Evolutionary conservation across 768 basidiomycete species (phyloP), one percentile per base, ranked within the genome.

Genomic region (Leccinum pellstonianum): DNA sequence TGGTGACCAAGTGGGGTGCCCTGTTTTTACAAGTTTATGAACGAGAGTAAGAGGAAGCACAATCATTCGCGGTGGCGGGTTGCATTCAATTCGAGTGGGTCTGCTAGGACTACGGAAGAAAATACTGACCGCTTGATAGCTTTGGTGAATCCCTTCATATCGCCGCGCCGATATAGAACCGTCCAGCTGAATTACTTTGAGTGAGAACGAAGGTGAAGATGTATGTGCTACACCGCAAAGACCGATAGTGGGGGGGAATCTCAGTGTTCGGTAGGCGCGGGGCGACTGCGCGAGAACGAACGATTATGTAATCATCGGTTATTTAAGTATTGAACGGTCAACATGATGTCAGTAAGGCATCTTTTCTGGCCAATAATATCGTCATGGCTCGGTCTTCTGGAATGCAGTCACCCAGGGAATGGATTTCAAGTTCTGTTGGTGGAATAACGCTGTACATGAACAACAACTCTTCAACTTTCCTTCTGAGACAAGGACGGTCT

Each of bases 1-100:
- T 83, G 59, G 90, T 92, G 72, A 99, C 79, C 69, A 92, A 77
- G 76, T 95, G 93, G 69, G 97, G 97, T 56, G 95, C 95, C 69
- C 95, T 93, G 61, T 25, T 4, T 23, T 7, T 21, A 33, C 62
- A 15, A 70, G 59, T 49, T 33, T 49, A 29, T 60, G 63, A 53
- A 61, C 29, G 25, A 58, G 11, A 46, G n/a, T 38, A 48, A 47
- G n/a, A 12, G 53, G 43, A 33, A 14, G 48, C 31, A 35, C 43
- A 58, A 60, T 59, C 63, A 54, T 55, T 35, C 48, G 57, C 33
- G 41, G 52, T 29, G 51, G 54, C 55, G n/a, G 27, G 25, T 56
- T 35, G 57, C 35, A 38, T 52, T 52, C 48, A 31, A 53, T 49
- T 49, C 41, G 27, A 50, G 50, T 5, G 35, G 33, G 35, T 31